phyloP scores from a whole-genome alignment of 2,329 filamentous ascomycete genomes.

The Calonectria ilicicola region DNA sequence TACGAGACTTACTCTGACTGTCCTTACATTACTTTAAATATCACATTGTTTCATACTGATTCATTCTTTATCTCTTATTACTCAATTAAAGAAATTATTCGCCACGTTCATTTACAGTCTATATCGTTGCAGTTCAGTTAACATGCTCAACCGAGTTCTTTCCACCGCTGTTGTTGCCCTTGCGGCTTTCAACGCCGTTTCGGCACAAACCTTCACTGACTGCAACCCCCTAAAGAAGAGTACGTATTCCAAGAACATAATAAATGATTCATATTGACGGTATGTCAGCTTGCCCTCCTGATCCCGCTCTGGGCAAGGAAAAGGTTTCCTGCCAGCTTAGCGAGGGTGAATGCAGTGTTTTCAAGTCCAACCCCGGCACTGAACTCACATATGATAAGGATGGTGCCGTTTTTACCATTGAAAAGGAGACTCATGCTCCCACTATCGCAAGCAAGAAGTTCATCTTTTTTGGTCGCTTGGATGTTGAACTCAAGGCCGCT shows the following conservation, averaged over 20 bases:
- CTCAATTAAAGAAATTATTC: too few species aligned
- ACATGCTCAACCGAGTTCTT: conserved; percentile 5
- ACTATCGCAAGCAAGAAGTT: conserved; percentile 84
- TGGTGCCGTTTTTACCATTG: conserved; percentile 74
- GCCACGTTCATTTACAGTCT: not conserved
- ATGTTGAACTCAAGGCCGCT: conserved; percentile 81
- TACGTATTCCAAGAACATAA: conserved; percentile 33
- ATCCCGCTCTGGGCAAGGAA: conserved; percentile 78
- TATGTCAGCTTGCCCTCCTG: conserved; percentile 71
- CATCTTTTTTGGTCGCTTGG: conserved; percentile 94
- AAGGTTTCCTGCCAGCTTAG: conserved; percentile 76
- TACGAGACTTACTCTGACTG: not conserved
- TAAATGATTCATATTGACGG: not conserved
- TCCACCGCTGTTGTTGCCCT: conserved; percentile 13
- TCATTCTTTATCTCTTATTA: not conserved
- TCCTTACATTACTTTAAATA: not conserved
- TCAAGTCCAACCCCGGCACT: conserved; percentile 60
- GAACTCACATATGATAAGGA: conserved; percentile 58
- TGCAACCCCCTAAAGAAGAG: conserved; percentile 66
- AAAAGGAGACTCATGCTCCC: conserved; percentile 71
- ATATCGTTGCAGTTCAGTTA: not conserved
- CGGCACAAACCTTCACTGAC: conserved; percentile 64
- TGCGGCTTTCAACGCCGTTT: conserved; percentile 47
- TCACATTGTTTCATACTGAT: not conserved
- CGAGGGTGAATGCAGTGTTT: conserved; percentile 71